Evolutionary conservation across 441 rosid genomes (phyloP).

Genomic region (Jatropha podagrica): DNA sequence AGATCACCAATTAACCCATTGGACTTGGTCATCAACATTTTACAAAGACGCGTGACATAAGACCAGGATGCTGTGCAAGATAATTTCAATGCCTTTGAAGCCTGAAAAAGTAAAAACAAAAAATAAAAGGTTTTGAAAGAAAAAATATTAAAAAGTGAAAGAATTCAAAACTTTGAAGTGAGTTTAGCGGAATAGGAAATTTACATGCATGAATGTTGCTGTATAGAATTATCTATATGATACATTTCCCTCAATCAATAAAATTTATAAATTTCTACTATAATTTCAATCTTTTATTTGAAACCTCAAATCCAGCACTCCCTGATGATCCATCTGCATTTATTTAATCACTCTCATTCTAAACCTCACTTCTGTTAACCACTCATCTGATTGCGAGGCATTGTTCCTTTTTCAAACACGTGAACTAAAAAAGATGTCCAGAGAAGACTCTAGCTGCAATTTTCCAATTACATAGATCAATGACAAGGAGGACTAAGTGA

Average conservation of each 20-base stretch:
- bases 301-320: not conserved
- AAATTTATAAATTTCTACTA: not conserved
- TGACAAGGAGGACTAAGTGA: not conserved
- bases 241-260: not conserved
- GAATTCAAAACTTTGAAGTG: not conserved
- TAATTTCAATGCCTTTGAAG: constrained; percentile 72
- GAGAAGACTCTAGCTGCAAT: not conserved
- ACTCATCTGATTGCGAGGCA: not conserved
- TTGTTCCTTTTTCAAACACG: not conserved
- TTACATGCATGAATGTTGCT: not conserved
- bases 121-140: constrained; percentile 16
- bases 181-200: not conserved
- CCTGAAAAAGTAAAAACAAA: constrained; percentile 49
- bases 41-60: constrained; percentile 48
- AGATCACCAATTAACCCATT: constrained; percentile 37
- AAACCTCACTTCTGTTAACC: not conserved
- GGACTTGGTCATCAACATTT: constrained; percentile 39
- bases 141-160: constrained; percentile 15
- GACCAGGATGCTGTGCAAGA: constrained; percentile 83
- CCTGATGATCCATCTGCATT: not conserved
- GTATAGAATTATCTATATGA: not conserved
- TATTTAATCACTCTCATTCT: not conserved
- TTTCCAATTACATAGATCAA: constrained; percentile 2
- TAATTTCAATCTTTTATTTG: not conserved
- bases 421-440: constrained; percentile 1